These are phyloP conservation scores for Clavispora fructus DNA, from an alignment of 805 yeast species.

Conservation along the genomic window DNA sequence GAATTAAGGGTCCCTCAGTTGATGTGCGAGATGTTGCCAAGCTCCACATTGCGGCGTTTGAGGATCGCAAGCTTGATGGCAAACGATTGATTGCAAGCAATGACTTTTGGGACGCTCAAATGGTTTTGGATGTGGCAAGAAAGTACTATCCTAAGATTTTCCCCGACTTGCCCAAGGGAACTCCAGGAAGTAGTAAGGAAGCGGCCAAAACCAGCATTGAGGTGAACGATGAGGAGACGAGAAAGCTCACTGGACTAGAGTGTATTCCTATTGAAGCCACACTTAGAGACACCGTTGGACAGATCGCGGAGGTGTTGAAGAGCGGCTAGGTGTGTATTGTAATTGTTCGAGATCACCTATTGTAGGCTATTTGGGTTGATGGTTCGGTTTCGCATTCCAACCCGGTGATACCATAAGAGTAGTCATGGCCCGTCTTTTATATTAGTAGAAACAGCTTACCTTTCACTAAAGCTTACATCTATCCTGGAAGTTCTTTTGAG, in stretches of 20 bases:
- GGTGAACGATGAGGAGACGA: background rate
- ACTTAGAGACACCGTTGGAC: background rate
- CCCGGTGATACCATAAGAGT: too few species aligned
- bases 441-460: too few species aligned
- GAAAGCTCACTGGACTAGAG: background rate
- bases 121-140: constrained; percentile 17
- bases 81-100: constrained; percentile 14
- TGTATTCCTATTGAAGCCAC: background rate
- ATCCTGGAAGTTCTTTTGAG: too few species aligned
- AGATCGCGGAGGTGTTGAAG: background rate
- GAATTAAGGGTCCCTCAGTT: constrained; percentile 1
- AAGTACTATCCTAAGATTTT: constrained; percentile 19
- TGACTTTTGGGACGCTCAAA: constrained; percentile 15
- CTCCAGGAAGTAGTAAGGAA: constrained; percentile 3
- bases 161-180: constrained; percentile 13
- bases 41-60: constrained; percentile 12
- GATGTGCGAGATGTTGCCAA: constrained; percentile 22
- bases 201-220: background rate
- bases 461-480: too few species aligned
- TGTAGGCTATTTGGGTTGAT: too few species aligned
- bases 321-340: too few species aligned
- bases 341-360: too few species aligned
- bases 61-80: constrained; percentile 15
- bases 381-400: too few species aligned
- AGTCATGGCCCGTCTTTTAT: too few species aligned